These are phyloP conservation scores for Fusarium hainanense DNA, from an alignment of 2,329 filamentous ascomycete species.

Conservation along the genomic window DNA sequence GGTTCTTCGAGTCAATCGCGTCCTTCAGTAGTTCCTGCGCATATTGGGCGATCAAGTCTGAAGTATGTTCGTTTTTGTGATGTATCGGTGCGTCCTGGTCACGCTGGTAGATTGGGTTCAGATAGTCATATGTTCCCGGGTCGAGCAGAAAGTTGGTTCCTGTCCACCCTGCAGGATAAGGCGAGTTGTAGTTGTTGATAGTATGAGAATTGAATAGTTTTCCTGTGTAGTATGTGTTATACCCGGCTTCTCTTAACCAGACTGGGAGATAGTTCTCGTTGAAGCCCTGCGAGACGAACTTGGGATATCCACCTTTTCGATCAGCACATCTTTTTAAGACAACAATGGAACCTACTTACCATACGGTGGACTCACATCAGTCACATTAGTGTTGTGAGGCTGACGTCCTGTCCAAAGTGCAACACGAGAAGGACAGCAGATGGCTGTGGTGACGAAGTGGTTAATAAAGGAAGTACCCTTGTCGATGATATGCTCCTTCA, in stretches of 20 bases:
- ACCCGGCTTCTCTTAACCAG: constrained; percentile 76
- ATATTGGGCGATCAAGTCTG: constrained; percentile 70
- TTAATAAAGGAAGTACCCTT: constrained; percentile 69
- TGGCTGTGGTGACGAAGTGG: constrained; percentile 73
- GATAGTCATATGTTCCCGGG: constrained; percentile 55
- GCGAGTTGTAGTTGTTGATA: constrained; percentile 68
- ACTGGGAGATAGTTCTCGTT: constrained; percentile 76
- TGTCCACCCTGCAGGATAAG: constrained; percentile 69
- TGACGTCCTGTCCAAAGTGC: constrained; percentile 73
- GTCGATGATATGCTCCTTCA: constrained; percentile 66
- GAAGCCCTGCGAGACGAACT: constrained; percentile 72
- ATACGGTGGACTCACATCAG: constrained; percentile 63
- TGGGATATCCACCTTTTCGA: constrained; percentile 63
- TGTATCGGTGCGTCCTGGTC: constrained; percentile 51
- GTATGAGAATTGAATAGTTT: constrained; percentile 77
- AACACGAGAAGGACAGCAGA: constrained; percentile 76
- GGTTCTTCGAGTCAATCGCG: constrained; percentile 63
- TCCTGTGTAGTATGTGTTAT: constrained; percentile 78
- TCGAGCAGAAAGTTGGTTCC: constrained; percentile 53
- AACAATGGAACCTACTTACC: constrained; percentile 49
- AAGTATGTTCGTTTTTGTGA: constrained; percentile 52
- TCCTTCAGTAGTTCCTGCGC: constrained; percentile 71
- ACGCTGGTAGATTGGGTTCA: constrained; percentile 62
- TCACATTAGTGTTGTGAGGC: constrained; percentile 78
- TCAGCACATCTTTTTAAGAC: neutral